These are phyloP conservation scores for Verticillium dahliae DNA, from an alignment of 2,329 filamentous ascomycete species.

Conservation along the genomic window DNA sequence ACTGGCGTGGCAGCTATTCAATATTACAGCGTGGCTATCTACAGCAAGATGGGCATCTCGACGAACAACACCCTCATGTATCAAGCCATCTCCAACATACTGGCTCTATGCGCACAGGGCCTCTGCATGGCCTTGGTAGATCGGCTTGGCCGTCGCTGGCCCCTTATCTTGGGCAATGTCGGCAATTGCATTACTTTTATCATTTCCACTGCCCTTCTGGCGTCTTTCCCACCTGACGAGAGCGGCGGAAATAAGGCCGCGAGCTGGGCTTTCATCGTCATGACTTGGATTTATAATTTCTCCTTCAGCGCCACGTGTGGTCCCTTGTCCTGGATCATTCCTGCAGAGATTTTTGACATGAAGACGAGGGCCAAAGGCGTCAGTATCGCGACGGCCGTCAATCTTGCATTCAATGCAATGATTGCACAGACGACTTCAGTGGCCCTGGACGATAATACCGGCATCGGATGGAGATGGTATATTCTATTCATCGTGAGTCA, in stretches of 20 bases:
- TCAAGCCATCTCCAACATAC: conserved; percentile 67
- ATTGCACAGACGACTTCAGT: conserved; percentile 63
- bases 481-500: conserved; percentile 32
- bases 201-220: conserved; percentile 49
- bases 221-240: conserved; percentile 52
- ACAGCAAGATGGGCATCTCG: conserved; percentile 61
- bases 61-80: conserved; percentile 63
- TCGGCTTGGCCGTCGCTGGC: conserved; percentile 62
- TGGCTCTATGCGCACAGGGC: conserved; percentile 63
- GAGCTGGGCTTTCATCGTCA: conserved; percentile 65
- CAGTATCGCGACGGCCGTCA: conserved; percentile 65
- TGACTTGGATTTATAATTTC: conserved; percentile 78
- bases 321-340: conserved; percentile 55
- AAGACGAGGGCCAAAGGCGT: conserved; percentile 69
- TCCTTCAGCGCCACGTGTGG: conserved; percentile 66
- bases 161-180: conserved; percentile 66
- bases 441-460: conserved; percentile 31
- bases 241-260: conserved; percentile 34
- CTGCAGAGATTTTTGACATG: conserved; percentile 72
- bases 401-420: conserved; percentile 72
- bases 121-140: conserved; percentile 65
- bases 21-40: conserved; percentile 65
- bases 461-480: conserved; percentile 41
- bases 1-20: conserved; percentile 70
- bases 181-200: conserved; percentile 68